These are phyloP conservation scores for Barnettozyma californica DNA, from an alignment of 805 yeast species.

Conservation along the genomic window DNA sequence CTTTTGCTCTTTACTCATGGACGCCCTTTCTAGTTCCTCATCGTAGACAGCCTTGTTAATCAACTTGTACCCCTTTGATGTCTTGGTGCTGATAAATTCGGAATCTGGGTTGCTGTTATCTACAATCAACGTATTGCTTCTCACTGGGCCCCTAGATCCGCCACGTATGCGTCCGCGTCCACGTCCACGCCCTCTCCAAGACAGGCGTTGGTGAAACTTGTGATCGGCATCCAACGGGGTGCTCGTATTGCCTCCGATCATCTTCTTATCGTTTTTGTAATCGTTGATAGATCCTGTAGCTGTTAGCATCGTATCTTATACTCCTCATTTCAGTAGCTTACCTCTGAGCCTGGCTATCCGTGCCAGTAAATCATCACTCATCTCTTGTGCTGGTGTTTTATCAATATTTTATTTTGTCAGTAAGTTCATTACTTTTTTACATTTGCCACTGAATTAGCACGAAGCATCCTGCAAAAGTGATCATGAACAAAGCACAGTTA, in stretches of 20 bases:
- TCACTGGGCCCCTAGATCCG: constrained; percentile 1
- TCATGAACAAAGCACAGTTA: constrained; percentile 8
- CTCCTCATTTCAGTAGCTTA: not conserved
- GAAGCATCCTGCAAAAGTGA: not conserved
- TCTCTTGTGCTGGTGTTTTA: not conserved
- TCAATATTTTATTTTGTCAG: too few relatives aligned
- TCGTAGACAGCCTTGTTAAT: constrained; percentile 34
- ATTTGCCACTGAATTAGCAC: not conserved
- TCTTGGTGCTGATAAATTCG: constrained; percentile 28
- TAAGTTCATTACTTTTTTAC: too few relatives aligned
- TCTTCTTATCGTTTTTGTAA: constrained; percentile 11
- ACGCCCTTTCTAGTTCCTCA: constrained; percentile 24
- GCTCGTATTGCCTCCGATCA: constrained; percentile 6
- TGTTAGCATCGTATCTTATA: not conserved
- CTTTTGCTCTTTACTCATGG: constrained; percentile 21
- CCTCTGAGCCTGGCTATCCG: constrained; percentile 16
- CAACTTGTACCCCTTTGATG: constrained; percentile 35
- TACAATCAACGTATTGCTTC: constrained; percentile 30
- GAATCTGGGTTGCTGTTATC: constrained; percentile 20
- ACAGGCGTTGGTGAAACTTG: not conserved
- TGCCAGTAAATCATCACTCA: constrained; percentile 1
- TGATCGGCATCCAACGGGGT: constrained; percentile 7
- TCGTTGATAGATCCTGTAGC: constrained; percentile 17
- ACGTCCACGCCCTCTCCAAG: constrained; percentile 9
- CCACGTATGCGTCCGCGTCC: constrained; percentile 18